Evolutionary conservation across 208 protist genomes (phyloP).

Genomic region (Porcisia hertigi): DNA sequence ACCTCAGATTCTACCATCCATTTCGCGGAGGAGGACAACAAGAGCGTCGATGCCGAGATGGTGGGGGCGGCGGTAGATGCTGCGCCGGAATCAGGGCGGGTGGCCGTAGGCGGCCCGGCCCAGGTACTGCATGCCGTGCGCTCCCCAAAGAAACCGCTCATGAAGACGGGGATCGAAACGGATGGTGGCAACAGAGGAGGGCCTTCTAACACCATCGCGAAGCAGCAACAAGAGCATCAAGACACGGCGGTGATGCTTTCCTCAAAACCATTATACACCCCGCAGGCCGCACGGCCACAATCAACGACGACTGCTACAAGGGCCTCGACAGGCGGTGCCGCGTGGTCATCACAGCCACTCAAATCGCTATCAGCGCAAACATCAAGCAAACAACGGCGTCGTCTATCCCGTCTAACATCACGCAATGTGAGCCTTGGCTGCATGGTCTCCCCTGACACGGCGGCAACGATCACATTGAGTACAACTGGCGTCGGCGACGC

Average conservation of each 20-base stretch:
- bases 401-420: not conserved
- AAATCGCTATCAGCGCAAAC: not conserved
- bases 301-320: not conserved
- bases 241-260: not conserved
- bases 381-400: not conserved
- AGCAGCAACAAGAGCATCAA: not conserved
- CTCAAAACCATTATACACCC: not conserved
- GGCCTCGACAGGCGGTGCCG: no score
- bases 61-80: not conserved
- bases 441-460: conserved; percentile 3
- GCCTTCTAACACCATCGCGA: not conserved
- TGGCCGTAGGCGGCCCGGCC: not conserved
- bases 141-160: not conserved
- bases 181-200: not conserved
- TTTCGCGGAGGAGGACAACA: conserved; percentile 6
- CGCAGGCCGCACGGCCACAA: not conserved
- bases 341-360: not conserved
- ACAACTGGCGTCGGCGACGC: not conserved
- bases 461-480: not conserved
- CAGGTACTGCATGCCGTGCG: not conserved
- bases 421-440: not conserved
- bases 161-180: not conserved
- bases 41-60: not conserved
- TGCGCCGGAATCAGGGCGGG: not conserved
- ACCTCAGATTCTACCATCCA: conserved; percentile 1